Evolutionary conservation across 2,329 filamentous ascomycete species (phyloP), one percentile per base, ranked within the genome.

Genomic region (Pseudomassariella vexata): DNA sequence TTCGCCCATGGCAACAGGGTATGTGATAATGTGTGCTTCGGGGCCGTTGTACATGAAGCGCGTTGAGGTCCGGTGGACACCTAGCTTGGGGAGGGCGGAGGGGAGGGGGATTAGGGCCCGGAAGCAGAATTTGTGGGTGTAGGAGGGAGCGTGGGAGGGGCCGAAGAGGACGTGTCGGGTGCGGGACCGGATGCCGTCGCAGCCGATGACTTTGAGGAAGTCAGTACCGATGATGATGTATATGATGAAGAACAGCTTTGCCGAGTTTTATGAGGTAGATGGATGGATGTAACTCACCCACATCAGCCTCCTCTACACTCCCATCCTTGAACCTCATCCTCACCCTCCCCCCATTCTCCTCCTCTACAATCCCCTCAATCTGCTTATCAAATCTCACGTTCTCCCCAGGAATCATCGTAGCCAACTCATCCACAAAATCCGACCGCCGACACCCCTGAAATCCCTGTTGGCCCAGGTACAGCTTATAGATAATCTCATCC

Each of bases 171-270:
- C 49, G 19, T 66, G 49, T 6, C 79, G 61, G 3, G 71, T 62
- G 4, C 61, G 57, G 1, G 72, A 76, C 47, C 76, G 76, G 46
- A 83, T 77, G 1, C 79, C 79, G 51, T 83, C 79, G 47, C 74
- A 79, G 5, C 73, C 77, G 35, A 82, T 60, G 0, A 77, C 68
- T 52, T 40, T 27, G n/a, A 21, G 24, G 4, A 34, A 39, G 6
- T 22, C 9, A n/a, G 23, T 16, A 17, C 18, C 24, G 11, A 4
- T 8, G 14, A 18, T 9, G 5, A 19, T 23, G 22, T 14, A n/a
- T n/a, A n/a, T n/a, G n/a, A n/a, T n/a, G n/a, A n/a, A n/a, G n/a
- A n/a, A n/a, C n/a, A n/a, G n/a, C n/a, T n/a, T n/a, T n/a, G n/a
- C n/a, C n/a, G n/a, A n/a, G n/a, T n/a, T n/a, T n/a, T n/a, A n/a